These are phyloP conservation scores for Gamarada debralockiae DNA, from an alignment of 495 filamentous ascomycete species.

Conservation along the genomic window DNA sequence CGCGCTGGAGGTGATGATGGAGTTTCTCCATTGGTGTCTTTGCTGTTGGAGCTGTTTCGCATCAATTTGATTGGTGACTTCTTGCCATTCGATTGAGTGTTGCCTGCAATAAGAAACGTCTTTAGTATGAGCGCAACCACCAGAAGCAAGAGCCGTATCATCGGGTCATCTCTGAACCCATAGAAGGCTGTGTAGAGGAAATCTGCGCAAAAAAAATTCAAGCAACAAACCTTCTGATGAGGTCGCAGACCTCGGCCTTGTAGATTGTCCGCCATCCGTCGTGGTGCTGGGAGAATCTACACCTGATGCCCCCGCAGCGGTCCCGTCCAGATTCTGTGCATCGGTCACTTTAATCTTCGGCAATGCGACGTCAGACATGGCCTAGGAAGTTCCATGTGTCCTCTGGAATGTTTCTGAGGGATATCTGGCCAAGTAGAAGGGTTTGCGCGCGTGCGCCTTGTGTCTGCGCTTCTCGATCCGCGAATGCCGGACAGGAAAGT, in stretches of 20 bases:
- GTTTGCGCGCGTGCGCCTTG: conserved; percentile 5
- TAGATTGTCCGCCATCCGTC: conserved; percentile 23
- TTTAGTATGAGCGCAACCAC: conserved; percentile 11
- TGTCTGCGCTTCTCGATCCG: conserved; percentile 7
- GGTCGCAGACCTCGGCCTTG: conserved; percentile 20
- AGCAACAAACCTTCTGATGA: conserved; percentile 23
- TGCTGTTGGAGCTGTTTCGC: conserved; percentile 21
- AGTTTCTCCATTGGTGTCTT: conserved; percentile 16
- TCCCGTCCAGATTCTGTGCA: conserved; percentile 28
- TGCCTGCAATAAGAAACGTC: conserved; percentile 14
- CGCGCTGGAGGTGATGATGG: conserved; percentile 14
- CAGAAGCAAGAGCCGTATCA: conserved; percentile 7
- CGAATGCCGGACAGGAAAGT: conserved; percentile 6
- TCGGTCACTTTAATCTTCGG: conserved; percentile 39
- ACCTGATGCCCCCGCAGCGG: conserved; percentile 19
- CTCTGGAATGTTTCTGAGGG: not conserved
- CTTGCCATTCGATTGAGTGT: conserved; percentile 26
- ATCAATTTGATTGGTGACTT: conserved; percentile 26
- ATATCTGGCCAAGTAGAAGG: not conserved
- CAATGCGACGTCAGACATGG: conserved; percentile 34
- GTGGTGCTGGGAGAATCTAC: conserved; percentile 19
- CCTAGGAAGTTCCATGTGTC: conserved; percentile 21
- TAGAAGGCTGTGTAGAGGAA: not conserved
- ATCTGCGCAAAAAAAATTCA: not conserved
- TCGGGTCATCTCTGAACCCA: conserved; percentile 6